Evolutionary conservation across 345 rosid genomes (phyloP), one percentile per base, ranked within the genome.

Genomic region (Syzygium aqueum): DNA sequence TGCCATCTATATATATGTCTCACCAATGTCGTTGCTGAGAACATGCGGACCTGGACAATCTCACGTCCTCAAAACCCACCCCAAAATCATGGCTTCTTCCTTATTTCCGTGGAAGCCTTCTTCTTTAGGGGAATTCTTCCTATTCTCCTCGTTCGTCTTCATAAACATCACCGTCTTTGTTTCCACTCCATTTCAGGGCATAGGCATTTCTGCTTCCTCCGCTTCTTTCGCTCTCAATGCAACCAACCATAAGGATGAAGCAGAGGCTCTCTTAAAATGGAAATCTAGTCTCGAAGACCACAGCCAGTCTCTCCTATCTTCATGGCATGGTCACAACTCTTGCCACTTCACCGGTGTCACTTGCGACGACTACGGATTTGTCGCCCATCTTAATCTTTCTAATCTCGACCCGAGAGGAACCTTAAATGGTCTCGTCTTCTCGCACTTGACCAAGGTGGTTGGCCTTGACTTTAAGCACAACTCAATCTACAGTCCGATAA

Each of bases 301-400:
- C 5, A 65, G 21, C 23, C 43, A 8, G 7, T 65, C 43, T 30
- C 77, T 65, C 43, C 3, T 30, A 4, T 65, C 3, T 0, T 30
- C 77, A 16, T 65, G 77, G 77, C 77, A 30, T 2, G 77, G 43
- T 7, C 3, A 65, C 12, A 16, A 65, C 11, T 12, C 43, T 30
- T 65, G 77, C 43, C 22, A 7, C 77, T 65, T 65, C 4, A 7
- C 21, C 0, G 23, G 77, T 15, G 77, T 63, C 10, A 16, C 10
- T 14, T 63, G 77, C 0, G 11, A 63, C 2, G 0, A 28, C 11
- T 2, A 15, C 0, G 22, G 43, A 65, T 30, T 28, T 1, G 0
- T 65, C 37, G 2, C 23, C 77, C 43, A 30, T 16, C 11, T 30
- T 3, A 30, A 30, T 65, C 77, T 30, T 65, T 65, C 43, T 3